phyloP scores from a whole-genome alignment of 208 protist species.

The Blastocrithidia nonstop region DNA sequence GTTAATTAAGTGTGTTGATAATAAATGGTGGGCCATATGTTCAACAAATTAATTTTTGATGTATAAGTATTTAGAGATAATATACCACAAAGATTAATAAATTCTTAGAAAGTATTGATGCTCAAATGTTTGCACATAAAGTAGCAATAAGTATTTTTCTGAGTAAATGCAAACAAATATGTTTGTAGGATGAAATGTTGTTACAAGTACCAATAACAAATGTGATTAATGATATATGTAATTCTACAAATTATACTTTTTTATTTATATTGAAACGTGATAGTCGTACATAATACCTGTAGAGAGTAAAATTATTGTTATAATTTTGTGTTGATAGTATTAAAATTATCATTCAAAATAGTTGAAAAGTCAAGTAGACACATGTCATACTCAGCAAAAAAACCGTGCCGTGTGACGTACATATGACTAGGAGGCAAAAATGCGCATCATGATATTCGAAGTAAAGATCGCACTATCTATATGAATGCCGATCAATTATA shows the following conservation, averaged over 20 bases:
- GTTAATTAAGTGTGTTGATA: no score
- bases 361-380: not conserved
- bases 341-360: not conserved
- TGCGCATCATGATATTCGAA: slow-evolving; percentile 74
- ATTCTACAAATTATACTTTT: not conserved
- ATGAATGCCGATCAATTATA: slow-evolving; percentile 24
- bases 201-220: no score
- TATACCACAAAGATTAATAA: no score
- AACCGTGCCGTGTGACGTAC: slow-evolving; percentile 55
- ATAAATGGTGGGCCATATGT: no score
- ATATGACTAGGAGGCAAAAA: slow-evolving; percentile 75
- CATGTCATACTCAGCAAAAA: slow-evolving; percentile 10
- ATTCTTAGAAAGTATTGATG: no score
- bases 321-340: not conserved
- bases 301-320: not conserved
- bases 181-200: no score
- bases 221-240: no score
- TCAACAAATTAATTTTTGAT: no score
- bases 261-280: not conserved
- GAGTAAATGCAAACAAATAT: no score
- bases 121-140: no score
- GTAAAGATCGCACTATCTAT: slow-evolving; percentile 77
- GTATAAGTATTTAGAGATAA: no score
- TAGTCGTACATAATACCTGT: not conserved
- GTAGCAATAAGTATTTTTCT: no score